Evolutionary conservation across 2,329 filamentous ascomycete genomes (phyloP), one percentile per base, ranked within the genome.

Genomic region (Cadophora luteo-olivacea): DNA sequence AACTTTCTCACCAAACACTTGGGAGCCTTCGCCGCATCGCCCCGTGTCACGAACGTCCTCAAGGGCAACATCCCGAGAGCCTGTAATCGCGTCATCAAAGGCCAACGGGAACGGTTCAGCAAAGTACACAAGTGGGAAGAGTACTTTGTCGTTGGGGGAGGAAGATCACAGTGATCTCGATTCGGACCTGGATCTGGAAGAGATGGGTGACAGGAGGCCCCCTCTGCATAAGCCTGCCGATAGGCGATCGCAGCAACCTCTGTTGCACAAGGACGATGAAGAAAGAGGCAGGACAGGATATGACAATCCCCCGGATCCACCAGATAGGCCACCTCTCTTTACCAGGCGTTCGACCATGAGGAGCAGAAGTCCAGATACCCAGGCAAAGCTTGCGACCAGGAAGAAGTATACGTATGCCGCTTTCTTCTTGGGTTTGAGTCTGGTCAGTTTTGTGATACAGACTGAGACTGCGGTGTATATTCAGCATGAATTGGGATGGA

Each of bases 381-480:
- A 87, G 73, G 86, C 88, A 22, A 86, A 86, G 72, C 81, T 85
- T 69, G 90, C 89, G 54, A 94, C 92, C 45, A 87, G 88, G 77
- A 91, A 88, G 78, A 93, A 93, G 81, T 98, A 99, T 81, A 91
- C 92, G 29, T 93, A 95, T 78, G 95, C 96, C 1, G 90, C 87
- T 63, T 87, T 94, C 73, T 97, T 97, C 80, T 85, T 99, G 69
- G 81, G 91, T 36, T 78, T 97, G 73, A 96, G 92, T 77, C 84
- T 99, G 77, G 82, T 97, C 68, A 91, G 92, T 77, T 99, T 99
- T 79, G 93, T 93, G 60, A 84, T 97, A 6, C 96, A 99, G 86
- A 98, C 96, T 3, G 95, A 98, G 84, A 93, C 97, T 65, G 95
- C 94, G 12, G 90, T 97, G 11, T 94, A 97, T 81, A 96, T 99